These are phyloP conservation scores for Phytomonas francai DNA, from an alignment of 208 protist species.

Conservation along the genomic window DNA sequence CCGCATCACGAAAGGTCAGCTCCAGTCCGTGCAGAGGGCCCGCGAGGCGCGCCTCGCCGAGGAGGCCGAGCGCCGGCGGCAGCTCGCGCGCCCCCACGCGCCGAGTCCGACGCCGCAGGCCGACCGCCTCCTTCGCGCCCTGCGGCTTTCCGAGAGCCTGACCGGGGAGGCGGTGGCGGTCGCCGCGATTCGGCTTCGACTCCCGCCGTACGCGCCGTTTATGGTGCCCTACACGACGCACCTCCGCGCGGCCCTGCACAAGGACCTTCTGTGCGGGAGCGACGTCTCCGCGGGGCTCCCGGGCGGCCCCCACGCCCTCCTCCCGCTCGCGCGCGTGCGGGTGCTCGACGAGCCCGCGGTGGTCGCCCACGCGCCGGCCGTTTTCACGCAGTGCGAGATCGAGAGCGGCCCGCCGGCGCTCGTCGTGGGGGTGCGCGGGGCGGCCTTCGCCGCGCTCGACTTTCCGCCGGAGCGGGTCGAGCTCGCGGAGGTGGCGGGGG, in stretches of 20 bases:
- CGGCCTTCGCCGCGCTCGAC: constrained; percentile 19
- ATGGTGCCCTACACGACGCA: constrained; percentile 53
- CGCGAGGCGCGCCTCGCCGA: constrained; percentile 20
- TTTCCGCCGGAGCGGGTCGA: constrained; percentile 27
- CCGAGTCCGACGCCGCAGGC: constrained; percentile 16
- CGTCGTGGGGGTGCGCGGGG: constrained; percentile 48
- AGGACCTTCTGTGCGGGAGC: constrained; percentile 77
- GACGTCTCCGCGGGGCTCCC: constrained; percentile 21
- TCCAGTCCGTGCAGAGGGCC: constrained; percentile 33
- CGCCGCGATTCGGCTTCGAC: constrained; percentile 48
- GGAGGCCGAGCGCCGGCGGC: constrained; percentile 14
- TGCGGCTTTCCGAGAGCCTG: constrained; percentile 42
- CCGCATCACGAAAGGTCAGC: constrained; percentile 55
- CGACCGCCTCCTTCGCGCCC: constrained; percentile 28
- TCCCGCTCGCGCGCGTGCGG: constrained; percentile 54
- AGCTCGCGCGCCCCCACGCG: constrained; percentile 14
- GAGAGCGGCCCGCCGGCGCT: constrained; percentile 69
- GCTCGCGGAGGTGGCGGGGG: constrained; percentile 53
- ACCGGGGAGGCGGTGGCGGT: constrained; percentile 29
- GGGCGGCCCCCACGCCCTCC: constrained; percentile 39
- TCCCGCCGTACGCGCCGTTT: constrained; percentile 48
- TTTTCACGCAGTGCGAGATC: constrained; percentile 83
- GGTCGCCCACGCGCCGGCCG: constrained; percentile 27
- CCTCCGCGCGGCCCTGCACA: constrained; percentile 72
- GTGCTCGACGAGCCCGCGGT: constrained; percentile 47